Conservation (phyloP, 495 filamentous ascomycete genomes). For the Tuber calosporum region DNA sequence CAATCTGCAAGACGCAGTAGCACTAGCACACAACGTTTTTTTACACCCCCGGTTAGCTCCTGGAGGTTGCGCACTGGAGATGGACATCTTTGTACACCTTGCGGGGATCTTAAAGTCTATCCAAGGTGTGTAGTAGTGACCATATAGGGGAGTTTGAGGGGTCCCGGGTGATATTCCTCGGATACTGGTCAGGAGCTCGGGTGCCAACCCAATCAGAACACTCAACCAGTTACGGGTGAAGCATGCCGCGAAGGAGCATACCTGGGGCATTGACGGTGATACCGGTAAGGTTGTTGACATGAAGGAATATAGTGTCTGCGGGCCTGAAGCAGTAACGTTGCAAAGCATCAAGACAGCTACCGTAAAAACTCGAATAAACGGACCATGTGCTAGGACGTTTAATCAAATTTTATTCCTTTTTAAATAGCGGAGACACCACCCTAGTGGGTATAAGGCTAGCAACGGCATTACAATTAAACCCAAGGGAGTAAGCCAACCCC, state of each 20-base stretch:
- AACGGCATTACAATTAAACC: no score
- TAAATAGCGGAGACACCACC: no score
- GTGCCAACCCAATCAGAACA: slow-evolving; percentile 81
- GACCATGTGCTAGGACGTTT: no score
- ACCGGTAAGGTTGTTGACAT: slow-evolving; percentile 85
- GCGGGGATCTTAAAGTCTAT: slow-evolving; percentile 79
- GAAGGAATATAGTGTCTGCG: slow-evolving; percentile 96
- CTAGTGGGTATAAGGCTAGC: no score
- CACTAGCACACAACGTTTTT: slow-evolving; percentile 93
- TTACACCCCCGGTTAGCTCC: slow-evolving; percentile 91
- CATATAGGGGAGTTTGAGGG: slow-evolving; percentile 94
- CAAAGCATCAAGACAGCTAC: slow-evolving; percentile 98
- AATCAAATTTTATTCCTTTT: no score
- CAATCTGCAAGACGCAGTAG: slow-evolving; percentile 97
- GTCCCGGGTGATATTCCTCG: slow-evolving; percentile 96
- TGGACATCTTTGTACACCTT: slow-evolving; percentile 89
- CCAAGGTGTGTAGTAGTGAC: slow-evolving; percentile 98
- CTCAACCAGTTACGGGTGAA: slow-evolving; percentile 89
- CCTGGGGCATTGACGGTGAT: slow-evolving; percentile 95
- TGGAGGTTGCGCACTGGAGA: slow-evolving; percentile 94
- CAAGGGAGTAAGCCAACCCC: no score
- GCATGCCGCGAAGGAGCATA: slow-evolving; percentile 83
- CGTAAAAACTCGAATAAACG: no score
- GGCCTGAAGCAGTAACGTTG: slow-evolving; percentile 92
- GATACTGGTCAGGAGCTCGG: slow-evolving; percentile 91